Percentiles rank a stretch among this genome's conserved stretches.
These are phyloP conservation scores for Chrysoporthe deuterocubensis DNA, from an alignment of 2,329 filamentous ascomycete species.

Conservation along the genomic window DNA sequence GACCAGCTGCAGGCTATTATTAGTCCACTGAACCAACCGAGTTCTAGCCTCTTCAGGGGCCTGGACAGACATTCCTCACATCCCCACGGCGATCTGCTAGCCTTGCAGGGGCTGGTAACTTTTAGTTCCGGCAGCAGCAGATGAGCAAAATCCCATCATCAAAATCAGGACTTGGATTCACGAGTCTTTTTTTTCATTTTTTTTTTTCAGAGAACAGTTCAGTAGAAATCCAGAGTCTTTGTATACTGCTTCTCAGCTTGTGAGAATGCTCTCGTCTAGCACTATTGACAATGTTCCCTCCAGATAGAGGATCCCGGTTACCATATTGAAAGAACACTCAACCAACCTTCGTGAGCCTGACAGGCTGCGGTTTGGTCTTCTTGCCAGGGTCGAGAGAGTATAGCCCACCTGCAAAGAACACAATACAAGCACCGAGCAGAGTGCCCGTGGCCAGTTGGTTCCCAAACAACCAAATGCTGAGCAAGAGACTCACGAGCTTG, in stretches of 20 bases:
- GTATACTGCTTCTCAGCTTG: conserved; percentile 16
- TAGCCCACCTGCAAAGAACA: conserved; percentile 88
- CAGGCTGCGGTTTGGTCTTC: conserved; percentile 39
- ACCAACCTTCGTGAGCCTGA: conserved; percentile 35
- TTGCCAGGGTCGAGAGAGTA: conserved; percentile 76
- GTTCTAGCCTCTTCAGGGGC: conserved; percentile 5
- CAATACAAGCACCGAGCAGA: conserved; percentile 77
- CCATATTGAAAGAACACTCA: conserved; percentile 19
- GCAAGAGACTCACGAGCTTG: conserved; percentile 86
- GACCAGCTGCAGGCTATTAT: conserved; percentile 3
- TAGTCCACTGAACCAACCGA: neutral
- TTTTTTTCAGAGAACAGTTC: neutral
- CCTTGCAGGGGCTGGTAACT: conserved; percentile 3
- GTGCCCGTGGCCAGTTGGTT: conserved; percentile 80
- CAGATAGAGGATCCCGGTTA: neutral
- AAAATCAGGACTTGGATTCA: neutral
- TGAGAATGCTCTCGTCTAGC: conserved; percentile 16
- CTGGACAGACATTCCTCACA: neutral
- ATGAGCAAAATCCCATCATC: neutral
- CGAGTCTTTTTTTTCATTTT: too few relatives aligned
- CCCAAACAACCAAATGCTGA: conserved; percentile 94
- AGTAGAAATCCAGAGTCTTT: conserved; percentile 19
- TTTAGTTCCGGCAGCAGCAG: neutral
- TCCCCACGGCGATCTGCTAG: neutral
- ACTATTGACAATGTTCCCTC: conserved; percentile 15